Evolutionary conservation across 1,284 basidiomycete genomes (phyloP), one percentile per base, ranked within the genome.

Genomic region (Naganishia sp.): DNA sequence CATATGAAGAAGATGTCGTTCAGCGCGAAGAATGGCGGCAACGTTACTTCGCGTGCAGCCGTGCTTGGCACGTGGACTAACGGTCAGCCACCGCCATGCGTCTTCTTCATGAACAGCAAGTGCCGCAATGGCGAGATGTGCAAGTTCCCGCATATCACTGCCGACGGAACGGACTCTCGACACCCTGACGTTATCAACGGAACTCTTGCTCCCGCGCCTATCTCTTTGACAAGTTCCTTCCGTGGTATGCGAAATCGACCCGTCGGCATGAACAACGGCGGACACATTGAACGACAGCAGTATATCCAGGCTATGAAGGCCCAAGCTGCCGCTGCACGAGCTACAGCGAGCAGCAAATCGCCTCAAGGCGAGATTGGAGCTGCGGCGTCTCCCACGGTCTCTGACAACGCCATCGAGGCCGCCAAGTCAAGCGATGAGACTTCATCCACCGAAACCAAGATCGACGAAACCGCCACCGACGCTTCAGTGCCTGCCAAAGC

Each of bases 61-160:
- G 64, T 61, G 74, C 35, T 69, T 32, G 77, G 76, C 31, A 68
- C 70, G 17, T 80, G 78, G 78, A 80, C 77, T 69, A 77, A 80
- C 65, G 78, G 78, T n/a, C 71, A 73, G 60, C 78, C 78, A 1
- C 78, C 78, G 50, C 74, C 78, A 0, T 80, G 78, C 53, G 76
- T 75, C 57, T 80, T 80, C 69, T 80, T 77, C 72, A 69, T 65
- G 18, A 75, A 77, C 68, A 74, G 71, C 63, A 80, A 80, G 69
- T 80, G 78, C 69, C 72, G 77, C 66, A 80, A 79, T 68, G 76
- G 76, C 41, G 77, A 79, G 57, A 77, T 73, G 71, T 80, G 78
- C 72, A 80, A 78, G 70, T 80, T 80, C 74, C 78, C 78, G 42
- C 78, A 80, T 67, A 67, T 80, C 23, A 74, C 77, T 63, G 70